Percentiles rank a stretch among this genome's conserved stretches.
Conservation (phyloP, 441 rosid genomes). For the Arabidopsis hybrid region DNA sequence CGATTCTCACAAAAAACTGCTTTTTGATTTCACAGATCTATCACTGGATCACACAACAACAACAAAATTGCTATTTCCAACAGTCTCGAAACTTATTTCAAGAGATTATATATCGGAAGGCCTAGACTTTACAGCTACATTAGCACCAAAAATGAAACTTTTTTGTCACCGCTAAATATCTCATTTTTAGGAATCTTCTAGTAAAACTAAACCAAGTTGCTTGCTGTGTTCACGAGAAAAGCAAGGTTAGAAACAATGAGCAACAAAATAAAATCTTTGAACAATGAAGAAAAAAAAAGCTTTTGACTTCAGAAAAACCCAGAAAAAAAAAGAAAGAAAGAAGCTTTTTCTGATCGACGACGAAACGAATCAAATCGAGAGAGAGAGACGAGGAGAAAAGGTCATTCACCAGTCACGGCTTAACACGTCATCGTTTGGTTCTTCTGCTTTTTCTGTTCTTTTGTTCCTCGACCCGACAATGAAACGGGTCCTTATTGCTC, state of each 20-base stretch:
- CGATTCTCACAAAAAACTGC: background rate
- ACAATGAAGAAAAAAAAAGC: conserved; percentile 17
- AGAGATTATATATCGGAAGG: conserved; percentile 7
- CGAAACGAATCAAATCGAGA: conserved; percentile 44
- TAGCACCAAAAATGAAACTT: conserved; percentile 22
- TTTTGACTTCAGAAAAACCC: conserved; percentile 42
- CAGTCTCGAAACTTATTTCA: background rate
- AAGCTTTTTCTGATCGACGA: conserved; percentile 34
- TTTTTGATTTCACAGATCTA: conserved; percentile 40
- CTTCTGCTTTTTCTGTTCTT: conserved; percentile 6
- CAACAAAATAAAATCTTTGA: conserved; percentile 22
- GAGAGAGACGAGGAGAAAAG: conserved; percentile 34
- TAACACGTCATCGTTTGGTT: conserved; percentile 36
- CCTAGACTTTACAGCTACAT: conserved; percentile 34
- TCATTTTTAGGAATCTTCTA: conserved; percentile 30
- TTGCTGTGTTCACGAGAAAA: conserved; percentile 36
- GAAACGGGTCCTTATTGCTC: conserved; percentile 24
- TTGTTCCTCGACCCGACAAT: conserved; percentile 22
- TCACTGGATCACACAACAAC: conserved; percentile 25
- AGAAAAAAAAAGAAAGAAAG: background rate
- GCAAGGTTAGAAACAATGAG: conserved; percentile 17
- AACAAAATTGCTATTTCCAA: background rate
- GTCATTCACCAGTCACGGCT: conserved; percentile 34
- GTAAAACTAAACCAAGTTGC: conserved; percentile 28
- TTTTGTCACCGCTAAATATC: conserved; percentile 9